These are phyloP conservation scores for Melanogaster broomeanus DNA, from an alignment of 768 basidiomycete species.

Conservation along the genomic window DNA sequence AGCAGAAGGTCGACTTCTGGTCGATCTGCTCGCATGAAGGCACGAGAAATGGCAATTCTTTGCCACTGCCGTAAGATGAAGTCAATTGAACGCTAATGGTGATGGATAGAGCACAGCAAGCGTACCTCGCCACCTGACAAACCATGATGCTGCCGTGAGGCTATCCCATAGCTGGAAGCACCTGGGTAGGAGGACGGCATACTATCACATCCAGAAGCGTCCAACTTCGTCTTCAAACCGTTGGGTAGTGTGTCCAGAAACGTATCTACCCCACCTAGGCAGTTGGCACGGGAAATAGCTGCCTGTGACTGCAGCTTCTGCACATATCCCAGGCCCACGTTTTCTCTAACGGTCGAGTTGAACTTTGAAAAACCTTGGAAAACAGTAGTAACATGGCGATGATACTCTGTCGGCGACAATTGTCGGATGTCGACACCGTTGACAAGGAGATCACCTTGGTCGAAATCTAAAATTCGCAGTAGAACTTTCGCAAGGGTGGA, in stretches of 20 bases:
- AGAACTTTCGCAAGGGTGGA: constrained; percentile 84
- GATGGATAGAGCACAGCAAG: constrained; percentile 11
- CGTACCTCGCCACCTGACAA: constrained; percentile 85
- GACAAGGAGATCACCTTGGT: constrained; percentile 64
- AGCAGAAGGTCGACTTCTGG: constrained; percentile 77
- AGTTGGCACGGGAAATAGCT: constrained; percentile 65
- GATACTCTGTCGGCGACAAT: constrained; percentile 69
- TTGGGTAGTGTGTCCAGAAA: constrained; percentile 67
- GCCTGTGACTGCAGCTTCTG: constrained; percentile 56
- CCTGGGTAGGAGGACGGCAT: constrained; percentile 37
- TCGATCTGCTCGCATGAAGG: constrained; percentile 80
- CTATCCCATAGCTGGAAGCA: constrained; percentile 29
- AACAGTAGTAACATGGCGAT: constrained; percentile 73
- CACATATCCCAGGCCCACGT: constrained; percentile 83
- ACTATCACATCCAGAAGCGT: constrained; percentile 59
- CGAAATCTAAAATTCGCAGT: constrained; percentile 76
- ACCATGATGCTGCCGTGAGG: constrained; percentile 53
- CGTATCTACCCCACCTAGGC: constrained; percentile 67
- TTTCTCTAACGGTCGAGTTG: constrained; percentile 74
- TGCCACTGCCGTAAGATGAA: constrained; percentile 64
- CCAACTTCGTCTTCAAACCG: constrained; percentile 74
- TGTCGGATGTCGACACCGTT: constrained; percentile 71
- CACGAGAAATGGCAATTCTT: constrained; percentile 80
- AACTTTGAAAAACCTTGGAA: constrained; percentile 88
- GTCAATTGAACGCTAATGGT: constrained; percentile 13